Percentiles rank a stretch among this genome's conserved stretches.
Evolutionary conservation across 2,329 filamentous ascomycete species (phyloP).

Genomic region (Myriosclerotinia scirpicola): DNA sequence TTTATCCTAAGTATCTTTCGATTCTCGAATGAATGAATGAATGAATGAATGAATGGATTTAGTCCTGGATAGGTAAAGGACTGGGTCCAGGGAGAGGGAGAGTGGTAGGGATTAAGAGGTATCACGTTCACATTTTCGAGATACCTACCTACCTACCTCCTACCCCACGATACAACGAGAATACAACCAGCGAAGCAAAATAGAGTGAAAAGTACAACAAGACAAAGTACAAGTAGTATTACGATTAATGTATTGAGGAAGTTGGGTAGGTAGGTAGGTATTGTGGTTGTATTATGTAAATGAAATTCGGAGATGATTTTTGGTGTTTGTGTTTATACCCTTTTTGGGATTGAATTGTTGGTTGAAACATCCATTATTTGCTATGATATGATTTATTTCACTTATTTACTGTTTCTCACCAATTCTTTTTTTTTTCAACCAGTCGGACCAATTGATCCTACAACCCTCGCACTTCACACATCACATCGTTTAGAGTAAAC

Average conservation of each 20-base stretch:
- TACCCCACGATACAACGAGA: conserved; percentile 12
- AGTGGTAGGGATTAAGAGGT: not conserved
- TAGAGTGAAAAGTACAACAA: conserved; percentile 17
- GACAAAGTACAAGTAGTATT: not conserved
- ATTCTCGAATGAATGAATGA: too few relatives aligned
- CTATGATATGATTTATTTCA: too few relatives aligned
- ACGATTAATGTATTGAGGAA: conserved; percentile 6
- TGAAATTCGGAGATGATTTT: not conserved
- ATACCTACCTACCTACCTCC: not conserved
- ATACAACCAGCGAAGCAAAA: conserved; percentile 23
- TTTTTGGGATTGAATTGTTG: conserved; percentile 8
- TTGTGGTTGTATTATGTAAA: too few relatives aligned
- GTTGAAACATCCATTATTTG: too few relatives aligned
- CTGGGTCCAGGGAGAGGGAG: not conserved
- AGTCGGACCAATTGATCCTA: not conserved
- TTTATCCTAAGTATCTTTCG: not conserved
- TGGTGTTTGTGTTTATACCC: not conserved
- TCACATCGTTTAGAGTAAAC: too few relatives aligned
- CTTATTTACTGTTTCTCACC: too few relatives aligned
- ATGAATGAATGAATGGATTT: not conserved
- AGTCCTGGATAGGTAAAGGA: conserved; percentile 3
- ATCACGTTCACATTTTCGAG: conserved; percentile 24
- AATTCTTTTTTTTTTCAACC: not conserved
- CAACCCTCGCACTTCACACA: not conserved
- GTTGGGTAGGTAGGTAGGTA: not conserved